Conservation (phyloP, 208 protist species). For the Wallacemonas collosoma region DNA sequence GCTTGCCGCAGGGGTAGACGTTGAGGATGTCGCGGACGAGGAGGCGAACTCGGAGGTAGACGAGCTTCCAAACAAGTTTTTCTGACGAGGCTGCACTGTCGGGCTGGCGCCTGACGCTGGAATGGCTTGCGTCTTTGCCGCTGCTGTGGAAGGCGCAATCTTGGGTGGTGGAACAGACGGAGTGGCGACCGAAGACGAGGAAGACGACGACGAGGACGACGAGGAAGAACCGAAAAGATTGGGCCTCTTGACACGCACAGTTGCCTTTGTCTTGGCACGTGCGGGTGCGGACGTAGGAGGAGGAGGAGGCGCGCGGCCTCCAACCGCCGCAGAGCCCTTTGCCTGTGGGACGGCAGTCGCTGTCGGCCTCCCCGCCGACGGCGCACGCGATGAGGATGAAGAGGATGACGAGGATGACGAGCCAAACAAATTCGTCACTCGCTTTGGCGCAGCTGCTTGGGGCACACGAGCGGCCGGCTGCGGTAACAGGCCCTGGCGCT, state of each 20-base stretch:
- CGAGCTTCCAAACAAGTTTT: slow-evolving; percentile 1
- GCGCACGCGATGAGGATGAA: not conserved
- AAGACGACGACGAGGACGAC: not conserved
- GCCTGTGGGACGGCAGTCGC: not conserved
- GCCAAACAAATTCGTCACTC: slow-evolving; percentile 21
- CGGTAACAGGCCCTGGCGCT: not conserved
- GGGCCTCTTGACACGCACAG: not conserved
- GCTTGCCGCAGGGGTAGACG: too few species aligned
- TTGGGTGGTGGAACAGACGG: too few species aligned
- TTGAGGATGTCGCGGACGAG: slow-evolving; percentile 2
- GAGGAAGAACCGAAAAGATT: not conserved
- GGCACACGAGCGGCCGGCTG: not conserved
- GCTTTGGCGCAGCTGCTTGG: slow-evolving; percentile 12
- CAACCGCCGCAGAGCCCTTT: not conserved
- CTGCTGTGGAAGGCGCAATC: too few species aligned
- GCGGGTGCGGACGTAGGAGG: too few species aligned
- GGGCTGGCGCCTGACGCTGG: too few species aligned
- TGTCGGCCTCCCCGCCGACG: not conserved
- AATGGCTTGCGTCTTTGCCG: too few species aligned
- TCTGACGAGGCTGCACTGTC: not conserved
- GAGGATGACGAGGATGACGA: slow-evolving; percentile 22
- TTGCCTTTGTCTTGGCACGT: not conserved
- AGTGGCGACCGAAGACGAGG: not conserved
- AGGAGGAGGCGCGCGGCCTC: too few species aligned
- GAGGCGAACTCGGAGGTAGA: not conserved